phyloP scores from a whole-genome alignment of 169 alveolate genomes.

The Plasmodium adleri region DNA sequence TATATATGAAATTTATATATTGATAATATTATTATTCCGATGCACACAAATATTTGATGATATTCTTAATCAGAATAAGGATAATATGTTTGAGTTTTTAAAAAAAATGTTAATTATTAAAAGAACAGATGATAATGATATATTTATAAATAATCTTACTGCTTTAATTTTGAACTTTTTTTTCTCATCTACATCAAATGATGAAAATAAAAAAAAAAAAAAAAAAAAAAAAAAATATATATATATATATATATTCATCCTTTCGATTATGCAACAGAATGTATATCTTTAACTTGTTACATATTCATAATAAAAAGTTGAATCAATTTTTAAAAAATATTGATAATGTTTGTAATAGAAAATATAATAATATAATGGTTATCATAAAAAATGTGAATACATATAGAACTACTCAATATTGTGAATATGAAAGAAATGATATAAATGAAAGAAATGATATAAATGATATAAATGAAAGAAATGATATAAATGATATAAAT shows the following conservation, averaged over 20 bases:
- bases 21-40: background rate
- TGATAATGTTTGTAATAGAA: background rate
- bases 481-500: too few species aligned
- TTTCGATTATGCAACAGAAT: background rate
- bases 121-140: background rate
- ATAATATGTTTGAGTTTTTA: slow-evolving; percentile 12
- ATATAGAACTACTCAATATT: background rate
- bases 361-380: background rate
- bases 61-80: background rate
- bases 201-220: too few species aligned
- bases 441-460: too few species aligned
- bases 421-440: background rate
- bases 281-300: slow-evolving; percentile 3
- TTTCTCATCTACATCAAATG: background rate
- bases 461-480: too few species aligned
- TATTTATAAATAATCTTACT: slow-evolving; percentile 5
- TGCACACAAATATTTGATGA: background rate
- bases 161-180: background rate
- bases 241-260: background rate
- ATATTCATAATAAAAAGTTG: slow-evolving; percentile 31
- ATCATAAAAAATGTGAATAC: slow-evolving; percentile 2
- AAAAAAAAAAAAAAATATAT: too few species aligned
- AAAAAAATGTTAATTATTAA: slow-evolving; percentile 13
- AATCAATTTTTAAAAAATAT: slow-evolving; percentile 11
- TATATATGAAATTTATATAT: slow-evolving; percentile 44